Evolutionary conservation across 192 early-diverging fungal genomes (phyloP).

Genomic region (Pilaira anomala): DNA sequence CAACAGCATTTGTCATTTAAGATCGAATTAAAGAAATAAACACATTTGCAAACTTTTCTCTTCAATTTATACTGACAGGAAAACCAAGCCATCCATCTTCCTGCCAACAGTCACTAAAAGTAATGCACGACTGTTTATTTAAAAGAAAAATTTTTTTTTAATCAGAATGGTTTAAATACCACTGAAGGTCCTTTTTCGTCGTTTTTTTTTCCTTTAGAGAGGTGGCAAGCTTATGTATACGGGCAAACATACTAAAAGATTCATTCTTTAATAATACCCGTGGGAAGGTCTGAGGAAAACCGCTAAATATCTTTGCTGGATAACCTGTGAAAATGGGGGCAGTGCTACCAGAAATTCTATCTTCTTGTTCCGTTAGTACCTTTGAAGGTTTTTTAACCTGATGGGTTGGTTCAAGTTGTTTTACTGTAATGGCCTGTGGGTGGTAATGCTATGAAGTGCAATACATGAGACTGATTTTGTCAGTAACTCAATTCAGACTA

Average conservation of each 20-base stretch:
- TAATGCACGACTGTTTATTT: too few relatives aligned
- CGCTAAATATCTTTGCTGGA: constrained; percentile 28
- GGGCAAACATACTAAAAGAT: constrained; percentile 35
- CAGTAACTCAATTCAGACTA: constrained; percentile 38
- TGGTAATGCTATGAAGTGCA: constrained; percentile 34
- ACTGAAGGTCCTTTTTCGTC: neutral
- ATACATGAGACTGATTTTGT: constrained; percentile 23
- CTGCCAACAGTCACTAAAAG: neutral
- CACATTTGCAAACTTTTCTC: constrained; percentile 1
- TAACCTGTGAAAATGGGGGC: constrained; percentile 23
- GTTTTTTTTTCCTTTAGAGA: constrained; percentile 18
- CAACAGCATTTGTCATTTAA: neutral
- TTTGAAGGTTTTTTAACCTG: constrained; percentile 15
- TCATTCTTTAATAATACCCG: constrained; percentile 29
- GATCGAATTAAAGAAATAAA: constrained; percentile 4
- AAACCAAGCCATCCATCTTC: neutral
- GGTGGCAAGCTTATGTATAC: constrained; percentile 32
- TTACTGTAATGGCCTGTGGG: constrained; percentile 28
- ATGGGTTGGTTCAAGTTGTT: constrained; percentile 10
- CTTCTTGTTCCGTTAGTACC: constrained; percentile 15
- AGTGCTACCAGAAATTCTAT: constrained; percentile 19
- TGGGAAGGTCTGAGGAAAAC: constrained; percentile 39
- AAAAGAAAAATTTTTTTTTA: constrained; percentile 7
- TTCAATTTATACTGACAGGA: neutral
- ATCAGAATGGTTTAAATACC: neutral